phyloP scores from a whole-genome alignment of 2,329 filamentous ascomycete species.

The Diplodia sapinea region DNA sequence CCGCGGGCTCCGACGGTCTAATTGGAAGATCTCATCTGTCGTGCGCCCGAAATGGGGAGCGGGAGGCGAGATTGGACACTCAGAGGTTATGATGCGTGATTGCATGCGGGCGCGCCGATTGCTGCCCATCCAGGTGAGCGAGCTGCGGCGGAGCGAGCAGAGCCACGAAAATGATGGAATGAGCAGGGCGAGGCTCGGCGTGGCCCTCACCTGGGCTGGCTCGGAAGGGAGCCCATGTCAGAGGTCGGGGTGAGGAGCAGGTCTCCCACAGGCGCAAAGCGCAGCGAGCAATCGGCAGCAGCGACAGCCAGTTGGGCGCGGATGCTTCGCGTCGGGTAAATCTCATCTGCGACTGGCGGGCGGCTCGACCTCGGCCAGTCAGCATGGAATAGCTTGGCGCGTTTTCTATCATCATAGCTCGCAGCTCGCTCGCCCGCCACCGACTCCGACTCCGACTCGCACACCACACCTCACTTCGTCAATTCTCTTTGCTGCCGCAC shows the following conservation, averaged over 20 bases:
- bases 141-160: slow-evolving; percentile 14
- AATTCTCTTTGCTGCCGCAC: slow-evolving; percentile 29
- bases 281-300: not conserved
- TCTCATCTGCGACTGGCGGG: not conserved
- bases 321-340: not conserved
- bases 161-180: slow-evolving; percentile 5
- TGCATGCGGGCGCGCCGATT: slow-evolving; percentile 17
- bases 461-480: slow-evolving; percentile 18
- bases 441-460: slow-evolving; percentile 17
- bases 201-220: not conserved
- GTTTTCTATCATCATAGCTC: slow-evolving; percentile 30
- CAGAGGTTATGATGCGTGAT: slow-evolving; percentile 5
- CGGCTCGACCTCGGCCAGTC: not conserved
- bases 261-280: too few relatives aligned
- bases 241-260: not conserved
- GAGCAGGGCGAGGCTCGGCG: not conserved
- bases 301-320: not conserved
- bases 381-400: not conserved
- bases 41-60: not conserved
- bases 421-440: slow-evolving; percentile 22
- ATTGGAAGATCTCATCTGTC: slow-evolving; percentile 1
- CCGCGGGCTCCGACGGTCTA: slow-evolving; percentile 3
- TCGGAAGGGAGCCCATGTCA: not conserved
- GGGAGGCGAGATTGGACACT: slow-evolving; percentile 16
- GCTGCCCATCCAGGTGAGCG: slow-evolving; percentile 6